Base-by-base conservation (phyloP, 2,329 filamentous ascomycete genomes). In the Cercospora citrullina region DNA sequence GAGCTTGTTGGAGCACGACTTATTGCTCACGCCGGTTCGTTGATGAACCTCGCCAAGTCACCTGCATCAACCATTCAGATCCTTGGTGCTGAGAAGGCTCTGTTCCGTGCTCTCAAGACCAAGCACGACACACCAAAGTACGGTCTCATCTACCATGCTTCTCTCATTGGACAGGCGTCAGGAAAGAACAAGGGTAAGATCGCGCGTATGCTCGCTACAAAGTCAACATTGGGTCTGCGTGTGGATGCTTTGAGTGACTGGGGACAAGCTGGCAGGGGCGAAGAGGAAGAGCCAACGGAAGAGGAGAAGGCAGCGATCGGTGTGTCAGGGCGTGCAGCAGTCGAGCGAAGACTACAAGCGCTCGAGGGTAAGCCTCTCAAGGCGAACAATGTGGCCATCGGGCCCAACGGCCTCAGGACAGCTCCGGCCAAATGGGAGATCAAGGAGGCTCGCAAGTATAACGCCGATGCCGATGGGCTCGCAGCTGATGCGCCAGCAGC, bases 171-270 rank as follows among this genome's bases (percentile, higher is more conserved):
- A 55, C 95, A 99, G 84, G 95, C 95, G 31, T 96, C 92, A 21
- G 95, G 95, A 77, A 94, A 93, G 85, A 98, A 98, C 86, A 99
- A 99, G 90, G 95, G 95, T 76, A 99, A 99, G 86, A 97, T 99
- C 78, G 95, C 95, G 51, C 92, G 95, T 87, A 93, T 97, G 85
- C 87, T 99, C 69, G 91, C 95, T 60, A 91, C 94, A 74, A 98
- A 98, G 86, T 90, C 94, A 58, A 93, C 95, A 28, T 88, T 99
- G 61, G 94, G 94, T 85, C 86, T 97, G 60, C 93, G 95, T 82
- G 91, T 97, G 60, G 95, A 99, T 80, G 93, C 95, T 30, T 87
- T 96, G 55, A 89, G 90, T 64, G 91, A 94, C 71, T 93, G 91
- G 85, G 87, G 87, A 71, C 86, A 87, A 58, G 87, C 90, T 66